Evolutionary conservation across 768 basidiomycete genomes (phyloP).

Genomic region (Lactarius hatsudake): DNA sequence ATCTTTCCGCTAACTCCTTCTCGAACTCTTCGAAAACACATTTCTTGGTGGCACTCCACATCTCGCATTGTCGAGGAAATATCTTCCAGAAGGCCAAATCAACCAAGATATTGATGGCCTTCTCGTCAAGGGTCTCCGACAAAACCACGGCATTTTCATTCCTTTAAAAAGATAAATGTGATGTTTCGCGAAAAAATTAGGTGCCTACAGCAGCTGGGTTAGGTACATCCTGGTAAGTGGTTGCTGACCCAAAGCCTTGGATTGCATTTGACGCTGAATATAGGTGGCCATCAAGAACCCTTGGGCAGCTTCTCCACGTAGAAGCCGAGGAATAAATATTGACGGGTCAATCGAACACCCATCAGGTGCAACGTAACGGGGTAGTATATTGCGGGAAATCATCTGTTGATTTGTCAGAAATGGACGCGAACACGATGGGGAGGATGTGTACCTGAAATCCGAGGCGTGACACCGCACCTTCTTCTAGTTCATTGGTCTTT

Average conservation of each 20-base stretch:
- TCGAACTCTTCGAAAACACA: not conserved
- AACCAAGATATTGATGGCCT: not conserved
- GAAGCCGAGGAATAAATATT: not conserved
- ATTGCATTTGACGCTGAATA: not conserved
- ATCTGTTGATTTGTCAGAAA: not conserved
- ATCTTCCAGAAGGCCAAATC: not conserved
- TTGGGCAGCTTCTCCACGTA: conserved; percentile 27
- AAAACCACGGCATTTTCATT: not conserved
- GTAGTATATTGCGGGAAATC: not conserved
- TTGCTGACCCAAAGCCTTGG: not conserved
- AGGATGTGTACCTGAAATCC: conserved; percentile 46
- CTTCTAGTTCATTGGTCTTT: conserved; percentile 55
- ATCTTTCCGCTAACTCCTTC: not conserved
- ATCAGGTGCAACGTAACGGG: not conserved
- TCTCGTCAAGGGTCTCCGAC: not conserved
- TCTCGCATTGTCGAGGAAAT: not conserved
- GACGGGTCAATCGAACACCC: not conserved
- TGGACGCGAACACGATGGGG: not conserved
- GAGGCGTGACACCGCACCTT: conserved; percentile 41
- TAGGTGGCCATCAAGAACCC: conserved; percentile 24
- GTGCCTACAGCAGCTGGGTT: not conserved
- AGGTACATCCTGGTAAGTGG: not conserved
- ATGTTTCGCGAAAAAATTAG: not conserved
- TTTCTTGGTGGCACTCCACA: not conserved
- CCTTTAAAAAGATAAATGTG: not conserved